These are phyloP conservation scores for Scenedesmus sp. DNA, from an alignment of 163 green algal species.

Conservation along the genomic window DNA sequence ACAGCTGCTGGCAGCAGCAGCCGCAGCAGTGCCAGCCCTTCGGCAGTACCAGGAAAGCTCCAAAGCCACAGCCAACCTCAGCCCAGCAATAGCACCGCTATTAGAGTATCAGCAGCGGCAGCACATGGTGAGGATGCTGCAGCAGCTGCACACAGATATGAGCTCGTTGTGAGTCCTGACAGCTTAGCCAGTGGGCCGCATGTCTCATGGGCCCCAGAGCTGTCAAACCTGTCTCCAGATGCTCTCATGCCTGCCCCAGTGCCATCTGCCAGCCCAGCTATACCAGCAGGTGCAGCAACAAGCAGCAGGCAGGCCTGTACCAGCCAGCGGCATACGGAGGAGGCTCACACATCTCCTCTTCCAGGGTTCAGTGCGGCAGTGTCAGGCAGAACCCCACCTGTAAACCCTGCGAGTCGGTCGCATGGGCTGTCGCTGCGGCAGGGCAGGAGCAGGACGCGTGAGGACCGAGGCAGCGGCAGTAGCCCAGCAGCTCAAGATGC, in stretches of 20 bases:
- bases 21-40: not conserved
- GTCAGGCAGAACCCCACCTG: not conserved
- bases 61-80: not conserved
- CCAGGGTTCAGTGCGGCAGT: not conserved
- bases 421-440: slow-evolving; percentile 14
- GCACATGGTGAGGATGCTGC: not conserved
- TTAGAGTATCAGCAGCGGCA: not conserved
- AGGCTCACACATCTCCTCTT: not conserved
- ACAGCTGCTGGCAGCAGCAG: not conserved
- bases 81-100: not conserved
- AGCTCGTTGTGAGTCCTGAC: not conserved
- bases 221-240: not conserved
- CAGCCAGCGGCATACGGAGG: not conserved
- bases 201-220: not conserved
- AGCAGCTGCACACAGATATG: not conserved
- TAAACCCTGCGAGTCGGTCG: not conserved
- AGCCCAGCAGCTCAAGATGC: not conserved
- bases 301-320: not conserved
- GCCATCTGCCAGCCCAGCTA: not conserved
- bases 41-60: not conserved
- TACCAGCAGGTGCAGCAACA: not conserved
- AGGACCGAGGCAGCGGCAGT: not conserved
- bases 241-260: not conserved
- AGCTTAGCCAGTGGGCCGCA: not conserved
- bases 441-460: not conserved